Evolutionary conservation across 2,329 filamentous ascomycete genomes (phyloP), one percentile per base, ranked within the genome.

Genomic region (Alternaria incomplexa): DNA sequence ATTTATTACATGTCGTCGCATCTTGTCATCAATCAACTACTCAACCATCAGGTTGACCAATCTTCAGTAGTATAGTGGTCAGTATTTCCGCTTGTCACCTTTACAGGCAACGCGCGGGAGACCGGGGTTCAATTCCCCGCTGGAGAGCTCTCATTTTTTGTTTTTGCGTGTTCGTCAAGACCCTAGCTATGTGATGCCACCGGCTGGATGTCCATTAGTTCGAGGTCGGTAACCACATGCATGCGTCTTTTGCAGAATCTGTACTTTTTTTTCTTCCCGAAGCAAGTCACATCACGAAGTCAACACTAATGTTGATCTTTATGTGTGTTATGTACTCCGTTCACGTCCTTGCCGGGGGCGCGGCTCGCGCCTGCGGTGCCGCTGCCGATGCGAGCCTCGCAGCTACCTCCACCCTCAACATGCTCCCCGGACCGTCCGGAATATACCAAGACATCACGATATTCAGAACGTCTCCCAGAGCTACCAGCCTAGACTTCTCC

Each of bases 21-120:
- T 20, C 20, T 20, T 47, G 26, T 28, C 63, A 66, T 66, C 56
- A 52, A 56, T 17, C 46, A 46, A 62, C 47, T 8, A 23, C 46
- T 63, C 51, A 28, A 15, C 20, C 23, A 36, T 7, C 6, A 13
- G 32, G 46, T 59, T 47, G 36, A 32, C 17, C 46, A 45, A 53
- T 68, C 65, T 65, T 50, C 51, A 58, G 58, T 65, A 51, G 65
- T 68, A 63, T 68, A 68, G 65, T 65, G 65, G 65, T 68, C 58
- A 68, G 60, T 63, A 68, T 68, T 68, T 68, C 63, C 47, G 65
- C 65, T 68, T 68, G 65, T 68, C 65, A 68, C 22, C n/a, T 15
- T 4, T 2, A 30, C 26, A 46, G 54, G 58, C 58, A 61, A 47
- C 22, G 17, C 65, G 65, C 65, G 46, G 65, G 63, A 68, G 65